phyloP scores from a whole-genome alignment of 257 asterid genomes.

The Solanum appendiculatum region DNA sequence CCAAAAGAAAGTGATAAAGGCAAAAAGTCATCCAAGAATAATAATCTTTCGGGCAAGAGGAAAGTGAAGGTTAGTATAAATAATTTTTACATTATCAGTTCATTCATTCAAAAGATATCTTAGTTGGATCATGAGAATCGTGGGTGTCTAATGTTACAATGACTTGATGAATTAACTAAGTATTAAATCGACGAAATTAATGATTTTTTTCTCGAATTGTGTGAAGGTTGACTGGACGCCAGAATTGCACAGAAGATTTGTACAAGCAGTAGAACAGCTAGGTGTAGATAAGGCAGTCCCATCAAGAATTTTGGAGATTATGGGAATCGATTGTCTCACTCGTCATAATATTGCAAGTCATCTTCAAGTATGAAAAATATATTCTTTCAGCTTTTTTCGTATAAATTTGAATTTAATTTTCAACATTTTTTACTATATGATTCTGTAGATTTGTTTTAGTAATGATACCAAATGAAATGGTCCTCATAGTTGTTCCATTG shows the following conservation, averaged over 20 bases:
- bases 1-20: slow-evolving; percentile 21
- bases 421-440: background rate
- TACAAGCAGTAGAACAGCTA: slow-evolving; percentile 89
- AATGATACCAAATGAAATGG: background rate
- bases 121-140: slow-evolving; percentile 8
- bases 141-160: background rate
- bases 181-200: background rate
- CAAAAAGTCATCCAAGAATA: slow-evolving; percentile 45
- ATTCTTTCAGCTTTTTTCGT: background rate
- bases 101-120: background rate
- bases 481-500: background rate
- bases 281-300: slow-evolving; percentile 98
- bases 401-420: background rate
- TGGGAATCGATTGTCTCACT: slow-evolving; percentile 96
- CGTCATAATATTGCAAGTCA: slow-evolving; percentile 96
- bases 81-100: background rate
- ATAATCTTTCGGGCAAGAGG: slow-evolving; percentile 48
- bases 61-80: slow-evolving; percentile 55
- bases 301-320: slow-evolving; percentile 81
- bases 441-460: background rate
- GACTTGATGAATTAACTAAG: background rate
- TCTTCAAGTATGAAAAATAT: slow-evolving; percentile 55
- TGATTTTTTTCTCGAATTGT: slow-evolving; percentile 4
- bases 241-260: slow-evolving; percentile 81
- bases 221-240: slow-evolving; percentile 97